phyloP scores from a whole-genome alignment of 2,329 filamentous ascomycete species.

The Cytospora chrysosperma region DNA sequence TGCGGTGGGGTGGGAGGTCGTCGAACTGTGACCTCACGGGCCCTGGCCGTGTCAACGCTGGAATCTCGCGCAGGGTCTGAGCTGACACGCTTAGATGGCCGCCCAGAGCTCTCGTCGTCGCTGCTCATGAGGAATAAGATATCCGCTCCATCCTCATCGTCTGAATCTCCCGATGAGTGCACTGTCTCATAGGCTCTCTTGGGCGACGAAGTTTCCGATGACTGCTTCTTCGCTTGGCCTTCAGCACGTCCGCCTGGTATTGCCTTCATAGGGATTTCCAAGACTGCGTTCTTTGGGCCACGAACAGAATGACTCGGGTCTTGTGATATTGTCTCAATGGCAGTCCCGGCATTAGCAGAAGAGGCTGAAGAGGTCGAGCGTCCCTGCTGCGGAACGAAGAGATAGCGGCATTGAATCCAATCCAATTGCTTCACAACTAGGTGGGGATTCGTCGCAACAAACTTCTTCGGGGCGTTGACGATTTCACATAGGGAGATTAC shows the following conservation, averaged over 20 bases:
- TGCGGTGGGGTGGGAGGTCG: slow-evolving; percentile 21
- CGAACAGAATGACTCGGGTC: slow-evolving; percentile 22
- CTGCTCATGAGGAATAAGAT: slow-evolving; percentile 36
- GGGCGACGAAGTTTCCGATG: not conserved
- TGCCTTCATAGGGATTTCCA: slow-evolving; percentile 36
- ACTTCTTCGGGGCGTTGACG: slow-evolving; percentile 69
- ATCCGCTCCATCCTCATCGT: slow-evolving; percentile 44
- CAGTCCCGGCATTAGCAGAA: not conserved
- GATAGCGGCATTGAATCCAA: slow-evolving; percentile 88
- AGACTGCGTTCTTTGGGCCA: slow-evolving; percentile 2
- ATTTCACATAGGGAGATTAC: slow-evolving; percentile 82
- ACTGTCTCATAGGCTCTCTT: slow-evolving; percentile 29
- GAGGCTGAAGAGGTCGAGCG: slow-evolving; percentile 2
- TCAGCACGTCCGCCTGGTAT: slow-evolving; percentile 30
- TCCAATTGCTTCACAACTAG: slow-evolving; percentile 74
- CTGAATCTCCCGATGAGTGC: slow-evolving; percentile 36
- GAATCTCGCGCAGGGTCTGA: slow-evolving; percentile 10
- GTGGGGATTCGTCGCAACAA: slow-evolving; percentile 54
- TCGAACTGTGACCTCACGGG: slow-evolving; percentile 2
- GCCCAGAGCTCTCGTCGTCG: slow-evolving; percentile 20
- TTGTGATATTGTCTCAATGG: slow-evolving; percentile 20
- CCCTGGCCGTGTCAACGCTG: slow-evolving; percentile 17
- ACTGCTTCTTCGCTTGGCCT: not conserved
- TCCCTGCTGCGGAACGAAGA: slow-evolving; percentile 53
- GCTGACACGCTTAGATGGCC: slow-evolving; percentile 11